Base-by-base conservation (phyloP, 2,329 filamentous ascomycete species). In the Arthroderma sp. region DNA sequence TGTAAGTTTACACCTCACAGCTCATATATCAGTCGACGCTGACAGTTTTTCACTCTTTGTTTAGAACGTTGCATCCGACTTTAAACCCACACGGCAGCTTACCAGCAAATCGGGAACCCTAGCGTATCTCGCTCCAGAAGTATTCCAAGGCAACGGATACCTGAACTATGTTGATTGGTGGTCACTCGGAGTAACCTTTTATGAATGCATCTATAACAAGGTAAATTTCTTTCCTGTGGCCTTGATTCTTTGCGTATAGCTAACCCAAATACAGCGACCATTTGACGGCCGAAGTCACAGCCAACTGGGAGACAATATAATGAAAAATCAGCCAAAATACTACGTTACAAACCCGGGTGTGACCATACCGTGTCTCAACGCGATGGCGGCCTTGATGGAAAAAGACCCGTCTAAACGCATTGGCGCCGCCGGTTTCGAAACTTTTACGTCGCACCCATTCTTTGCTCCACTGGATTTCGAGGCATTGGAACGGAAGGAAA, bases 131-230 rank as follows among this genome's bases (percentile, higher is more conserved):
- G 88, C 89, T 1, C 91, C 91, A 4, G 91, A 98, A 63, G 91
- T 96, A 2, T 98, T 96, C 58, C 76, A 81, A 52, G 89, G 89
- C 40, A 82, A 80, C 50, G 91, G 91, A 34, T 98, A 98, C 59
- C 81, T 84, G 48, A 79, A 80, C 39, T 85, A 91, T 55, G 88
- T 91, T 36, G 91, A 98, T 62, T 98, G 91, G 91, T 98, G 91
- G 91, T 96, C 91, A 4, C 68, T 98, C 22, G 91, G 91, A 40
- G 91, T 98, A 38, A 75, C 94, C n/a, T 96, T 96, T 64, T 98
- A 95, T 64, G 91, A 98, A 65, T 96, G 91, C 73, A 95, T 98
- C 53, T 98, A 96, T 69, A 94, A 93, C 69, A 96, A 93, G 81
- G 86, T 87, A 66, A 43, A 72, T 42, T 41, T 43, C 38, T 11